A percentile compares a stretch with the other conserved stretches of the same genome.
phyloP scores from a whole-genome alignment of 2,329 filamentous ascomycete genomes.

The Myotisia sp. region DNA sequence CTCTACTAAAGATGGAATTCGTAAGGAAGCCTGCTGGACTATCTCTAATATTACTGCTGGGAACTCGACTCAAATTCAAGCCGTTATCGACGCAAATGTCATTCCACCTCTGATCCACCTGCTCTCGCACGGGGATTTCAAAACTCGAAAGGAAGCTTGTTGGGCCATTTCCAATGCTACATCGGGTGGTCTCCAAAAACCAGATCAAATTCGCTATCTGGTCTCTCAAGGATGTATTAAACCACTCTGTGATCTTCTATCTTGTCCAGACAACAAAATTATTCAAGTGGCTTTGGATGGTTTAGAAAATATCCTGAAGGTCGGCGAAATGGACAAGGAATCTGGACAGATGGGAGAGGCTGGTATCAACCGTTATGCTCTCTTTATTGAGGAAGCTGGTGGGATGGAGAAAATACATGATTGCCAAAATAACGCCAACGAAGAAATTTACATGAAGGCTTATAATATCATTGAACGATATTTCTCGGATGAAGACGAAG shows the following conservation, averaged over 20 bases:
- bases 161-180: constrained; percentile 99
- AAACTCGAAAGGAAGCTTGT: constrained; percentile 98
- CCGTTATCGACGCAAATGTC: constrained; percentile 92
- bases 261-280: constrained; percentile 98
- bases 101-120: constrained; percentile 93
- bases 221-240: constrained; percentile 92
- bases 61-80: constrained; percentile 94
- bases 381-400: constrained; percentile 96
- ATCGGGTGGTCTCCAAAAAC: constrained; percentile 93
- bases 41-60: constrained; percentile 98
- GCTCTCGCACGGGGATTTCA: constrained; percentile 90
- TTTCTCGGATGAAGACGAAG: constrained; percentile 95
- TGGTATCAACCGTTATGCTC: constrained; percentile 80
- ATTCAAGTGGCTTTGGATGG: constrained; percentile 97
- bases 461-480: constrained; percentile 99
- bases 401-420: constrained; percentile 99
- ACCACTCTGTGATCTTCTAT: constrained; percentile 85
- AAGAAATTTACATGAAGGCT: constrained; percentile 99
- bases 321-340: constrained; percentile 97
- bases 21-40: constrained; percentile 99
- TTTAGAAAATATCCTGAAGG: constrained; percentile 98
- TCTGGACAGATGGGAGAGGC: constrained; percentile 40
- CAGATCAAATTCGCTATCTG: constrained; percentile 92
- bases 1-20: constrained; percentile 96
- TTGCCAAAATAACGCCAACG: constrained; percentile 99